These are phyloP conservation scores for Poa pratensis DNA, from an alignment of 176 grass and related monocot genomes.

Conservation along the genomic window DNA sequence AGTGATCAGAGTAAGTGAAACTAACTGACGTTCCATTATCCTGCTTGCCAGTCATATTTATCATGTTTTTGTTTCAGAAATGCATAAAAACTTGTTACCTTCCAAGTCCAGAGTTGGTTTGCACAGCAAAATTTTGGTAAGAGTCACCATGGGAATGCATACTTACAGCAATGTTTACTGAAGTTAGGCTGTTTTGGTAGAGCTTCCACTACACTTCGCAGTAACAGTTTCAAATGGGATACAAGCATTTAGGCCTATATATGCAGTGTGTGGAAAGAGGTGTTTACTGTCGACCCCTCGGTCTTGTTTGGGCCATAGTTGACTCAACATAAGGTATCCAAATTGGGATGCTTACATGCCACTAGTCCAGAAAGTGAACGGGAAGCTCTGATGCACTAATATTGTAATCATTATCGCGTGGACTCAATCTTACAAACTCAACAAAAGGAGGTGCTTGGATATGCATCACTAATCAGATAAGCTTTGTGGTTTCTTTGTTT, in stretches of 20 bases:
- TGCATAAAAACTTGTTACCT: neutral
- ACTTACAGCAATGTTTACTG: neutral
- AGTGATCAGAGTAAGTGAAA: neutral
- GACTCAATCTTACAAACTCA: conserved; percentile 29
- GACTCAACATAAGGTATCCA: neutral
- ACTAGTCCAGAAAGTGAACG: conserved; percentile 31
- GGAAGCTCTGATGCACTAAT: conserved; percentile 32
- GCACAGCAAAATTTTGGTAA: neutral
- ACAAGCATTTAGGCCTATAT: neutral
- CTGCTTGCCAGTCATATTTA: neutral
- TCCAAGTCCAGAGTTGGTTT: neutral
- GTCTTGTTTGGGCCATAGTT: conserved; percentile 5
- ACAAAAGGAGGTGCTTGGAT: conserved; percentile 45
- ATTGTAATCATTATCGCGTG: conserved; percentile 28
- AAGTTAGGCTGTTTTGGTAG: neutral
- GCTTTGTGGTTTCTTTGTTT: conserved; percentile 35
- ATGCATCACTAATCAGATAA: conserved; percentile 44
- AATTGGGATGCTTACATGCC: conserved; percentile 35
- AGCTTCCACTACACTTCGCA: neutral
- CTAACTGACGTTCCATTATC: neutral
- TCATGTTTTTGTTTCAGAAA: conserved; percentile 13
- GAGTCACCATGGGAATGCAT: neutral
- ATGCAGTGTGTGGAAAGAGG: neutral
- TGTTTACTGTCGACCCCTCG: neutral
- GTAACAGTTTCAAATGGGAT: neutral